Evolutionary conservation across 1,139 yeast genomes (phyloP), one percentile per base, ranked within the genome.

Genomic region (Blastobotrys proliferans): DNA sequence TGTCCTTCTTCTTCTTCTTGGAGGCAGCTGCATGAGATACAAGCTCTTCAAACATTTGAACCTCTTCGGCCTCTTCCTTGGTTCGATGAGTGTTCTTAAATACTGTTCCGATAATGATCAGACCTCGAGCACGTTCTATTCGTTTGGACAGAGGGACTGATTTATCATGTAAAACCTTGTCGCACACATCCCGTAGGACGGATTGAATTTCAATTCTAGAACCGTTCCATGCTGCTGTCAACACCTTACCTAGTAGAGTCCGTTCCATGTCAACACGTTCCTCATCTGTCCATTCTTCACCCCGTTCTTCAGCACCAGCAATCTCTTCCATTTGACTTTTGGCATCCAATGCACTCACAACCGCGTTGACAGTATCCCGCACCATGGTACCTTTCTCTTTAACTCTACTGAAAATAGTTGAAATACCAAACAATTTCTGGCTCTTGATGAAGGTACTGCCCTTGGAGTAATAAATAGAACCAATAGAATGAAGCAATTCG

Each of bases 151-250:
- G 60, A 1, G 78, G 67, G 4, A 79, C 84, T 1, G 70, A 68
- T 58, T 83, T 86, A 52, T 83, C 83, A 50, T 74, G 63, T 41
- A 92, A 69, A 3, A 88, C 81, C 37, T 66, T 67, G 59, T 88
- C 95, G 62, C 96, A 90, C 13, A 90, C 97, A 18, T 79, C 86
- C 46, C 97, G 58, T 70, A 87, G 72, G 0, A 95, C 86, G n/a
- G 92, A 77, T 59, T 85, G 92, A 46, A 90, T 84, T 63, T 90
- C 98, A 62, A 81, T 82, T 55, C 80, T 81, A 18, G 96, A 85
- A 0, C 97, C 97, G 39, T 83, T 82, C 98, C 98, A 90, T 8
- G 97, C 95, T 0, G 97, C 97, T 3, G 94, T 90, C 40, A 90
- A 70, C 2, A 90, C 90, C 61, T 90, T 92, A 31, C 96, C 97